phyloP scores from a whole-genome alignment of 768 basidiomycete genomes.

The Pholiota molesta region DNA sequence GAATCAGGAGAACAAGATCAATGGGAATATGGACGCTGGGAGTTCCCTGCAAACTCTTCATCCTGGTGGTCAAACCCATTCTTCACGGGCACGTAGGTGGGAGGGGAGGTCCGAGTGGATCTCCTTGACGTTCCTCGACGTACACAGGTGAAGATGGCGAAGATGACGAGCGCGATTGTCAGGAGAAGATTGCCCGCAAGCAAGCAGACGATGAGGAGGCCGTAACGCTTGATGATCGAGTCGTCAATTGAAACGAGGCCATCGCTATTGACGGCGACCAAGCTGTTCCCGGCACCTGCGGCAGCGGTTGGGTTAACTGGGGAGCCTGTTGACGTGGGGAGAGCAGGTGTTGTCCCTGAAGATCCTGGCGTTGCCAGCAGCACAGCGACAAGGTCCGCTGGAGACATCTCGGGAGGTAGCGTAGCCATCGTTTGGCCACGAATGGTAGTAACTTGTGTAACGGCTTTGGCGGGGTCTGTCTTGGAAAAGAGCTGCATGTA shows the following conservation, averaged over 20 bases:
- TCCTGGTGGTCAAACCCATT: constrained; percentile 1
- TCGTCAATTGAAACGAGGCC: constrained; percentile 7
- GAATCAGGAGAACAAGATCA: neutral
- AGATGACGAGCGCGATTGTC: constrained; percentile 24
- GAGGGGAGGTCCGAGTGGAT: neutral
- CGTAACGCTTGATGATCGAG: constrained; percentile 26
- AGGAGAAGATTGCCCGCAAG: constrained; percentile 32
- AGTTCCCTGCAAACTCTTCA: constrained; percentile 5
- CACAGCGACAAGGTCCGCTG: constrained; percentile 22
- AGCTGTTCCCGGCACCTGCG: neutral
- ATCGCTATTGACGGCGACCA: neutral
- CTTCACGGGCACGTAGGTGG: constrained; percentile 17
- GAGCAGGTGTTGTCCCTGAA: neutral
- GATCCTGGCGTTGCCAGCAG: neutral
- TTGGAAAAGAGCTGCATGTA: constrained; percentile 44
- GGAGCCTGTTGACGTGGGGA: neutral
- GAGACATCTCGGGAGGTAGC: constrained; percentile 30
- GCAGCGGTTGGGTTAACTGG: neutral
- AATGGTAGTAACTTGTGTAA: constrained; percentile 29
- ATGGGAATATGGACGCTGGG: constrained; percentile 2
- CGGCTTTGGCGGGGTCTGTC: constrained; percentile 37
- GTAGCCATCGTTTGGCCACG: constrained; percentile 28
- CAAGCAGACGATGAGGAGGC: constrained; percentile 27
- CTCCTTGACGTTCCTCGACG: constrained; percentile 21
- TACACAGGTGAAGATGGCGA: constrained; percentile 29